Conservation (phyloP, 1,284 basidiomycete genomes). For the Entoloma clypeatum region DNA sequence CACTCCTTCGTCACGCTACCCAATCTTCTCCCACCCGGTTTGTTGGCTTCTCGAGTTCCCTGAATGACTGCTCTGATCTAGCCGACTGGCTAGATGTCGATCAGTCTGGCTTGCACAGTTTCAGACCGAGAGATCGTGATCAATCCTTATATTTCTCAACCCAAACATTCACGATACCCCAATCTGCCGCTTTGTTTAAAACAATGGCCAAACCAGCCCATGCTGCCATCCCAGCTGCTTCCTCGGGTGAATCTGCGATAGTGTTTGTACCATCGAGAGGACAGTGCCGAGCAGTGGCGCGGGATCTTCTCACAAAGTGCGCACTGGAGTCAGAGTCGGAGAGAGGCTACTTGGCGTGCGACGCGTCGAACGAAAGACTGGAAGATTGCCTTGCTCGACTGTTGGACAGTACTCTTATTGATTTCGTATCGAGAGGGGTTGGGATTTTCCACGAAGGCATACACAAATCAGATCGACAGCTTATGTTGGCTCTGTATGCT, state of each 20-base stretch:
- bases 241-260: constrained; percentile 54
- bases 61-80: constrained; percentile 79
- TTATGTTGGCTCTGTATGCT: constrained; percentile 82
- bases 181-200: constrained; percentile 86
- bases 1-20: constrained; percentile 62
- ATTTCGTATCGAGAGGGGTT: constrained; percentile 86
- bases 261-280: constrained; percentile 88
- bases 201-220: constrained; percentile 92
- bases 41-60: constrained; percentile 75
- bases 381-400: constrained; percentile 61
- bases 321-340: constrained; percentile 73
- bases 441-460: constrained; percentile 85
- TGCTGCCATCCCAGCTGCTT: constrained; percentile 48
- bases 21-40: constrained; percentile 65
- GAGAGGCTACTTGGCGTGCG: constrained; percentile 66
- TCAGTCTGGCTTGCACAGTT: constrained; percentile 65
- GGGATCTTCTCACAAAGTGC: constrained; percentile 86
- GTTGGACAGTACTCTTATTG: constrained; percentile 62
- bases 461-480: constrained; percentile 62
- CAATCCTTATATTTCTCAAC: constrained; percentile 70
- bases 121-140: constrained; percentile 81
- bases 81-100: constrained; percentile 83
- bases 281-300: constrained; percentile 78
- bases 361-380: constrained; percentile 53
- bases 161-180: constrained; percentile 83